Percentiles rank a stretch among this genome's conserved stretches.
Conservation (phyloP, 1,284 basidiomycete genomes). For the Pseudozyma sp. region DNA sequence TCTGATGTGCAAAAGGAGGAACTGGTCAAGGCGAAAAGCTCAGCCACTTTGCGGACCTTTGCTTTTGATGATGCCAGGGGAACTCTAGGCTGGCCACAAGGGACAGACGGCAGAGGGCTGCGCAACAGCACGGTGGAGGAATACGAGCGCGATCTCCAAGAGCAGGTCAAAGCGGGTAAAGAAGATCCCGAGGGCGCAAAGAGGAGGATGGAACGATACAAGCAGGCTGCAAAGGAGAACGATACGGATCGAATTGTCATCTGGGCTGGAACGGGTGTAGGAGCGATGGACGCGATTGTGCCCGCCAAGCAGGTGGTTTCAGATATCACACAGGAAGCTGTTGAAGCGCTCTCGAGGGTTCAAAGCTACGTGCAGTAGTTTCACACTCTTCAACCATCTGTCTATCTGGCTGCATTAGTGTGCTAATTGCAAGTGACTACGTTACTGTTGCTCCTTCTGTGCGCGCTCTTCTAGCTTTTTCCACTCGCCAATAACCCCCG, state of each 20-base stretch:
- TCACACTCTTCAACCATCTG: neutral
- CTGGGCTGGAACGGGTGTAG: slow-evolving; percentile 66
- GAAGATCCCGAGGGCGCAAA: slow-evolving; percentile 29
- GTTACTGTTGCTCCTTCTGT: slow-evolving; percentile 13
- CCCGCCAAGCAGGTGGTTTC: slow-evolving; percentile 53
- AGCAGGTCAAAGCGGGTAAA: slow-evolving; percentile 18
- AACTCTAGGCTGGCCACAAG: slow-evolving; percentile 64
- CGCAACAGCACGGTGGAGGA: slow-evolving; percentile 59
- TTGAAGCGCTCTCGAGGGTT: slow-evolving; percentile 26
- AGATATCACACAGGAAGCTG: slow-evolving; percentile 40
- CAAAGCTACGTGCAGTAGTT: slow-evolving; percentile 32
- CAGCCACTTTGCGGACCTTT: slow-evolving; percentile 56
- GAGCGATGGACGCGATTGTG: slow-evolving; percentile 48
- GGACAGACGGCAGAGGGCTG: slow-evolving; percentile 64
- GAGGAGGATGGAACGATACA: slow-evolving; percentile 55
- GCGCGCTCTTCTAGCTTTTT: slow-evolving; percentile 41
- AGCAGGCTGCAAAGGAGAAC: slow-evolving; percentile 48
- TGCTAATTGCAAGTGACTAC: neutral
- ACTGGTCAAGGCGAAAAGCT: slow-evolving; percentile 39
- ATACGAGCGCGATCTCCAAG: slow-evolving; percentile 49
- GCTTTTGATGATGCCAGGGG: slow-evolving; percentile 66
- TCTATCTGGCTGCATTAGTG: neutral
- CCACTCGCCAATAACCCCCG: slow-evolving; percentile 35
- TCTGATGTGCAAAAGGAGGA: slow-evolving; percentile 57
- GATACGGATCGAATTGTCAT: slow-evolving; percentile 60